Conservation (phyloP, 768 basidiomycete species). For the Xerocomus spinulosus region DNA sequence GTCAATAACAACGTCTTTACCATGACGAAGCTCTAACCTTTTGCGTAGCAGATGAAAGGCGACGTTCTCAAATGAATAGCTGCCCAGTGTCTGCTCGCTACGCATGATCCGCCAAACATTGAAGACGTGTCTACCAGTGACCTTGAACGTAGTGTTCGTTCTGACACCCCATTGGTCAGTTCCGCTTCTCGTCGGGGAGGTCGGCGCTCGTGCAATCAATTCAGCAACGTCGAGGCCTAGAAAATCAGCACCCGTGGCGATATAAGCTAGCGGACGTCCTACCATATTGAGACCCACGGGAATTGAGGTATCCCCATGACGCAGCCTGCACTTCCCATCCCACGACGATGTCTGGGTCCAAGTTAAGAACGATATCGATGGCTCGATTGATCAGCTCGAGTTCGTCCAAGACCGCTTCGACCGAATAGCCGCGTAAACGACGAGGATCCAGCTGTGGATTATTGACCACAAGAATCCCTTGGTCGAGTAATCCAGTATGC, state of each 20-base stretch:
- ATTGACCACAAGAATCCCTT: constrained; percentile 54
- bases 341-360: constrained; percentile 88
- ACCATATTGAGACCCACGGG: constrained; percentile 64
- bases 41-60: constrained; percentile 73
- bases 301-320: constrained; percentile 87
- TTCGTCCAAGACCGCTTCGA: constrained; percentile 63
- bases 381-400: constrained; percentile 75
- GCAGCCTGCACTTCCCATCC: constrained; percentile 89
- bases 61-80: constrained; percentile 88
- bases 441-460: constrained; percentile 35
- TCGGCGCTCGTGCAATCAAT: constrained; percentile 70
- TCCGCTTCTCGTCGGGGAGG: constrained; percentile 29
- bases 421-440: constrained; percentile 39
- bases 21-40: constrained; percentile 45
- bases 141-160: constrained; percentile 77
- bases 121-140: constrained; percentile 84
- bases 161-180: constrained; percentile 66
- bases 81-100: constrained; percentile 68
- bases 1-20: not conserved
- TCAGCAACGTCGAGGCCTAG: constrained; percentile 71
- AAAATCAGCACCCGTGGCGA: constrained; percentile 2
- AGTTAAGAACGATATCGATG: constrained; percentile 64
- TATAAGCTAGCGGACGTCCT: not conserved
- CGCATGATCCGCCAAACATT: constrained; percentile 94
- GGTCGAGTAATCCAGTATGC: constrained; percentile 25